A percentile compares a stretch with the other conserved stretches of the same genome.
These are phyloP conservation scores for Rhexocercosporidium sp. DNA, from an alignment of 2,329 filamentous ascomycete genomes.

Conservation along the genomic window DNA sequence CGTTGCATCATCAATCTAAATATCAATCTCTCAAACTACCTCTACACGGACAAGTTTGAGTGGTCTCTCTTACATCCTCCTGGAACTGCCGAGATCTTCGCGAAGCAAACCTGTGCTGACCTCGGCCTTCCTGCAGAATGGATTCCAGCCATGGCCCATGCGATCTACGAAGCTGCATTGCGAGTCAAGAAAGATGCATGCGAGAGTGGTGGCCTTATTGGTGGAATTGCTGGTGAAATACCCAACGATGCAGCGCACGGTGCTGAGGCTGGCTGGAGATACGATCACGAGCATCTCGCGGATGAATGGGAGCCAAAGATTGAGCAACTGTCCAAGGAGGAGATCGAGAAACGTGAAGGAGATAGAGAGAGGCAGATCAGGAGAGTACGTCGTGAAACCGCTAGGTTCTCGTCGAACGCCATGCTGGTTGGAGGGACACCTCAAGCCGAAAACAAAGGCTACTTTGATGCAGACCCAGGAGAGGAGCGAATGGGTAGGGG, in stretches of 20 bases:
- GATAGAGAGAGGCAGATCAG: conserved; percentile 92
- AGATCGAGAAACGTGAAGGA: conserved; percentile 95
- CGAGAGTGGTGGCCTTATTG: conserved; percentile 86
- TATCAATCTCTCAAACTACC: conserved; percentile 86
- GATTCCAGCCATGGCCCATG: conserved; percentile 92
- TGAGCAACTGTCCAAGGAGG: conserved; percentile 85
- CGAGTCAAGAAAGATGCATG: conserved; percentile 95
- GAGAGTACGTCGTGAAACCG: conserved; percentile 86
- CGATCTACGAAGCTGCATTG: conserved; percentile 93
- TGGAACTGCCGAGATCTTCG: conserved; percentile 90
- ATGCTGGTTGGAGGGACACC: conserved; percentile 81
- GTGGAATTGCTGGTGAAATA: conserved; percentile 73
- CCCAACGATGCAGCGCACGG: conserved; percentile 88
- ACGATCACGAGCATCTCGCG: conserved; percentile 88
- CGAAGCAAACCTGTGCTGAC: conserved; percentile 90
- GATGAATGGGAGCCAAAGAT: conserved; percentile 86
- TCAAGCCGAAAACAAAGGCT: conserved; percentile 51
- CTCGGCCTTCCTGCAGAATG: conserved; percentile 89
- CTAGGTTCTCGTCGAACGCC: conserved; percentile 85
- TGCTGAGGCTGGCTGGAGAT: conserved; percentile 89
- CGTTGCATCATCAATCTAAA: conserved; percentile 90
- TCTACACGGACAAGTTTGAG: conserved; percentile 97
- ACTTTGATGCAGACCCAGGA: conserved; percentile 55
- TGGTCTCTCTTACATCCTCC: conserved; percentile 94
- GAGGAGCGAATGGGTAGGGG: conserved; percentile 90